Conservation (phyloP, 495 filamentous ascomycete genomes). For the Penicillium malachiteum region DNA sequence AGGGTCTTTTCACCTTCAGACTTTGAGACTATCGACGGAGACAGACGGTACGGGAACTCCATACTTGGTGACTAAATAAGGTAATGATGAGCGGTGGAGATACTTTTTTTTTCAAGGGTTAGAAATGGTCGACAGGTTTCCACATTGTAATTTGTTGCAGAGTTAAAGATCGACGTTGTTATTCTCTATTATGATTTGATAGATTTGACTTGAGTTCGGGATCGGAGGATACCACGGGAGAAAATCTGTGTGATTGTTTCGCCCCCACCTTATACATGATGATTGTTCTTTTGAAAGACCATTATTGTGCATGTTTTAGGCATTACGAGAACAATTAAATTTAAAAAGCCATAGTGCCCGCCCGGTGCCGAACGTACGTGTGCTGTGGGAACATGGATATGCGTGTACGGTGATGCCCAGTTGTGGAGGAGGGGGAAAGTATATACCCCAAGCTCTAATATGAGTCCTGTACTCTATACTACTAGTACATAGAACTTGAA, state of each 20-base stretch:
- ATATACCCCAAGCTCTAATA: too few species aligned
- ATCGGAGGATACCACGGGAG: neutral
- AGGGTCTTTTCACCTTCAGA: conserved; percentile 2
- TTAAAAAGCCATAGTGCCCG: too few species aligned
- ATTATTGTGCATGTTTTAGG: too few species aligned
- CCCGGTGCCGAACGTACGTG: too few species aligned
- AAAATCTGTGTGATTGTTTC: neutral
- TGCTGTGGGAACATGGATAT: too few species aligned
- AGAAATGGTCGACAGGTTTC: neutral
- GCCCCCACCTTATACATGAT: neutral
- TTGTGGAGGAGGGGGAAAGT: too few species aligned
- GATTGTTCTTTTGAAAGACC: neutral
- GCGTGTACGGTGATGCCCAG: too few species aligned
- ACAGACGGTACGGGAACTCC: conserved; percentile 5
- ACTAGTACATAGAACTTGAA: too few species aligned
- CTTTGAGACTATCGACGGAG: conserved; percentile 1
- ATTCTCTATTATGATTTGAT: neutral
- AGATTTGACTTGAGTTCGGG: neutral
- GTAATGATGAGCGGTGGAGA: neutral
- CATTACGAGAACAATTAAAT: too few species aligned
- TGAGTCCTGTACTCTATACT: too few species aligned
- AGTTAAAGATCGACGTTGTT: neutral
- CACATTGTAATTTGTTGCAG: neutral
- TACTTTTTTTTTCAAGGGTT: neutral
- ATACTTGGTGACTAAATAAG: neutral